Conservation (phyloP, 345 rosid genomes). For the Hibiscus trionum region DNA sequence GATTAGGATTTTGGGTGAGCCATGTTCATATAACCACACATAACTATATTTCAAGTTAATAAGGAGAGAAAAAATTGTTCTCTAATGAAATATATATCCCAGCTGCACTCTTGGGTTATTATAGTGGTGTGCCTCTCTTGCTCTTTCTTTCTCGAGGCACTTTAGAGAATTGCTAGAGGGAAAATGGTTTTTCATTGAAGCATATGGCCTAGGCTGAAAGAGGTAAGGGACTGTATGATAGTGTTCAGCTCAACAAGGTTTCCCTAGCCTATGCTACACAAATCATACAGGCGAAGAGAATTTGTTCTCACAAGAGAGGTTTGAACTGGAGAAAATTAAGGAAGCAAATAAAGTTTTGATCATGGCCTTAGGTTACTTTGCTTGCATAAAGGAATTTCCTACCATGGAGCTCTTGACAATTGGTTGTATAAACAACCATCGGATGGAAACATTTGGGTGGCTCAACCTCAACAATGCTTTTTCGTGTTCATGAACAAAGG, state of each 20-base stretch:
- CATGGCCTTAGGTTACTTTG: neutral
- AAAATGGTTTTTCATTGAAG: neutral
- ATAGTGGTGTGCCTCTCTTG: neutral
- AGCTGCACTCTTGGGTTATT: neutral
- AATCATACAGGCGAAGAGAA: neutral
- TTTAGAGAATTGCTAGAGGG: neutral
- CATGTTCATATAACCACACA: neutral
- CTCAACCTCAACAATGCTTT: neutral
- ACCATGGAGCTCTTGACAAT: neutral
- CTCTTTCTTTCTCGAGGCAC: neutral
- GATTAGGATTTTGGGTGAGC: neutral
- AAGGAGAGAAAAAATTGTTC: neutral
- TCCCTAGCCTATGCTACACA: neutral
- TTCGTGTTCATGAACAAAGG: neutral
- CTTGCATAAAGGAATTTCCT: neutral
- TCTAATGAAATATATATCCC: neutral
- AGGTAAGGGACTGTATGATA: neutral
- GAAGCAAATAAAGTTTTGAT: neutral
- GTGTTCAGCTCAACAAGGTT: neutral
- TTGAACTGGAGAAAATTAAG: neutral
- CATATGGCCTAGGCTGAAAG: neutral
- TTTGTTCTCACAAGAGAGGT: neutral
- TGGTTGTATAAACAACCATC: neutral
- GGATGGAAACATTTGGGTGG: neutral
- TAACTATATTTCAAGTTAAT: neutral